Conservation (phyloP, 306 rosid genomes). For the Vicia faba region DNA sequence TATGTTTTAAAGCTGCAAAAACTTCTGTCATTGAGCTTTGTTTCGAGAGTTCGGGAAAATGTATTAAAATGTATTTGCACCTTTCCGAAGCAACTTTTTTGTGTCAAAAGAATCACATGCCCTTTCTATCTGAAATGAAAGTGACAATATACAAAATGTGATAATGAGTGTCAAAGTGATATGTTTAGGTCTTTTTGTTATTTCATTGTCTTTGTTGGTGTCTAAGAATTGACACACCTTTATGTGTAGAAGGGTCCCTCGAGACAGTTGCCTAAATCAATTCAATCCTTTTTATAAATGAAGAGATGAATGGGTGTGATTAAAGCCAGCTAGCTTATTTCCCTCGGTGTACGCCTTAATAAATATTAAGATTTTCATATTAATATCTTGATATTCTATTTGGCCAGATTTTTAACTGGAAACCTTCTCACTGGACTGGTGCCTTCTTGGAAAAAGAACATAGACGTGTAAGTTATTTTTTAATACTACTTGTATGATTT, state of each 20-base stretch:
- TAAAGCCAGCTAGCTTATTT: conserved; percentile 3
- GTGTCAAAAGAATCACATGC: background rate
- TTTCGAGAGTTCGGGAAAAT: conserved; percentile 1
- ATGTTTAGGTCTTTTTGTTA: background rate
- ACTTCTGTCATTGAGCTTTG: background rate
- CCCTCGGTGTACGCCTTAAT: background rate
- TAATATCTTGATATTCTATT: conserved; percentile 23
- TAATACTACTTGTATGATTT: conserved; percentile 6
- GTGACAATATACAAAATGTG: background rate
- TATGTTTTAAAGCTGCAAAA: background rate
- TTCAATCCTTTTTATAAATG: background rate
- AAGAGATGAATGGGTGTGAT: background rate
- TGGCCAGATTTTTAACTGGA: conserved; percentile 68
- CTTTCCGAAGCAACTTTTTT: background rate
- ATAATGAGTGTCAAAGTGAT: background rate
- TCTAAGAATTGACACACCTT: conserved; percentile 7
- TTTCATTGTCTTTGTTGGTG: background rate
- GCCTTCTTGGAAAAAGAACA: conserved; percentile 48
- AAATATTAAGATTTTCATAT: background rate
- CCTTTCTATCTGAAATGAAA: background rate
- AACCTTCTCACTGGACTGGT: conserved; percentile 60
- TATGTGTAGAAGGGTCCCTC: conserved; percentile 9
- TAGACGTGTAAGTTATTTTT: conserved; percentile 48
- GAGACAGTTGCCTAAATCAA: background rate
- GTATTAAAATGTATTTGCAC: background rate